Conservation (phyloP, 257 asterid species). For the Verbena officinalis region DNA sequence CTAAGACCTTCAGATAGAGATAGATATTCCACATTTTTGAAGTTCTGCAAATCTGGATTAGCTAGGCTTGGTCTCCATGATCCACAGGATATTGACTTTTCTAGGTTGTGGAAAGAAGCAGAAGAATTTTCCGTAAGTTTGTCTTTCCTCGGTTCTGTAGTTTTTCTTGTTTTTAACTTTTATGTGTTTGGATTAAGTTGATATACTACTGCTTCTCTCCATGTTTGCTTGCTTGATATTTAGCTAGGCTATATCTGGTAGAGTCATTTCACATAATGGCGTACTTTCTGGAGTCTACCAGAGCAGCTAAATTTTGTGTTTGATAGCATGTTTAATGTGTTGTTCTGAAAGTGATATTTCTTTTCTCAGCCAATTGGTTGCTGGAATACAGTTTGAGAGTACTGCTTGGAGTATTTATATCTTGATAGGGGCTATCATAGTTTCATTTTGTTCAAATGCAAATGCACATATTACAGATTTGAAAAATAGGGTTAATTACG, state of each 20-base stretch:
- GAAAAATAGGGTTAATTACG: no score
- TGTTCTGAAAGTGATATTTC: not conserved
- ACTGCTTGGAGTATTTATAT: not conserved
- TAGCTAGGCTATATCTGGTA: no score
- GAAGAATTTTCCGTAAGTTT: slow-evolving; percentile 67
- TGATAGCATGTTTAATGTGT: not conserved
- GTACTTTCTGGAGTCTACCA: not conserved
- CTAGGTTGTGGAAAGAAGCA: slow-evolving; percentile 64
- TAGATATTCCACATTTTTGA: slow-evolving; percentile 55
- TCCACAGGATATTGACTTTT: slow-evolving; percentile 51
- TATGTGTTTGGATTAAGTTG: slow-evolving; percentile 17
- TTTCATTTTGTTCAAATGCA: slow-evolving; percentile 9
- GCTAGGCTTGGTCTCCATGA: slow-evolving; percentile 60
- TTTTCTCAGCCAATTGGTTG: not conserved
- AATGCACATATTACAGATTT: slow-evolving; percentile 9
- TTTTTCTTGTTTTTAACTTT: slow-evolving; percentile 11
- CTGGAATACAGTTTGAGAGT: not conserved
- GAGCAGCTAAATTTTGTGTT: not conserved
- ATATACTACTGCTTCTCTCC: slow-evolving; percentile 15
- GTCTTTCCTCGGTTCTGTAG: slow-evolving; percentile 1
- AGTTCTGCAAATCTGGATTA: slow-evolving; percentile 73
- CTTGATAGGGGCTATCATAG: not conserved
- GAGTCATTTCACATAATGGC: not conserved
- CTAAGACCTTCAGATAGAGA: slow-evolving; percentile 30
- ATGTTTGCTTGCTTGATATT: slow-evolving; percentile 15